Evolutionary conservation across 805 yeast genomes (phyloP).

Genomic region (Metschnikowia lachancei): DNA sequence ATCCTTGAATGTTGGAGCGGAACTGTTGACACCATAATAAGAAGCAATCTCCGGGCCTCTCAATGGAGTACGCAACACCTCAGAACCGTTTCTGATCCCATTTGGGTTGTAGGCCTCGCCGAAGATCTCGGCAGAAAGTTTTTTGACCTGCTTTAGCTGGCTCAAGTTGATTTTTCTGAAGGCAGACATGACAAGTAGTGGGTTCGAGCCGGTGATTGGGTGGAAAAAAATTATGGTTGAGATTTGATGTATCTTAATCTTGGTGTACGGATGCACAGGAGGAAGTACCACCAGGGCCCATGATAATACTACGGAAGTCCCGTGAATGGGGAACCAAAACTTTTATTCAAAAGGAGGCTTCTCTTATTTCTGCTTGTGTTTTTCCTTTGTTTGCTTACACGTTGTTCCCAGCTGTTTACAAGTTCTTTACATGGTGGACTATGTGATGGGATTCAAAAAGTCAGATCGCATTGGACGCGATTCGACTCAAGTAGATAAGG

Average conservation of each 20-base stretch:
- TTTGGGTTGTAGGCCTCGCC: constrained; percentile 70
- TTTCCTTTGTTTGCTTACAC: too few relatives aligned
- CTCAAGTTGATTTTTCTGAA: constrained; percentile 37
- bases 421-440: too few relatives aligned
- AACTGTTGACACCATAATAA: constrained; percentile 69
- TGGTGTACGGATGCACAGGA: constrained; percentile 9
- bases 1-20: constrained; percentile 62
- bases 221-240: constrained; percentile 5
- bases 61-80: constrained; percentile 62
- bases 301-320: too few relatives aligned
- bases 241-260: neutral
- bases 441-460: too few relatives aligned
- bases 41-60: constrained; percentile 68
- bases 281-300: neutral
- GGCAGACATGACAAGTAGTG: constrained; percentile 11
- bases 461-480: too few relatives aligned
- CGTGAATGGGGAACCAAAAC: too few relatives aligned
- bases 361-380: too few relatives aligned
- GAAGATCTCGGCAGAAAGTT: constrained; percentile 63
- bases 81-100: constrained; percentile 66
- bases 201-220: neutral
- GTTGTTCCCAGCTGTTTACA: too few relatives aligned
- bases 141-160: constrained; percentile 55
- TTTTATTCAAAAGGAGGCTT: too few relatives aligned
- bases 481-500: too few relatives aligned